Evolutionary conservation across 116 monocot genomes (phyloP), one percentile per base, ranked within the genome.

Genomic region (Phalaenopsis hybrid): DNA sequence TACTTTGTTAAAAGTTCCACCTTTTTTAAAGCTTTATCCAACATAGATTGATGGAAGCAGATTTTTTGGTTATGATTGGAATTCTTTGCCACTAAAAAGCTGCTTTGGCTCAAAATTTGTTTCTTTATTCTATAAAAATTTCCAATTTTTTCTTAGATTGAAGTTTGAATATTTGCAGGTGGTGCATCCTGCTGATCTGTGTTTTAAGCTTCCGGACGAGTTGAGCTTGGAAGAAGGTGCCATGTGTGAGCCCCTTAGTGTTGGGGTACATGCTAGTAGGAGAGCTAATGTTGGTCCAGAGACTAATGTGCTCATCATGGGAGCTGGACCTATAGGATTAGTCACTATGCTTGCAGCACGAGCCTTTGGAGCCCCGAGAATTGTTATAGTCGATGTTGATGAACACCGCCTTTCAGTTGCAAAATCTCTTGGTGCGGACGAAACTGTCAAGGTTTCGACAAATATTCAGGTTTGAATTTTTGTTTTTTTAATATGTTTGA

Each of bases 221-320:
- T 84, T 94, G 77, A 92, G 88, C 84, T 74, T 96, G 82, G 95
- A 95, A 81, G 95, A 96, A 86, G 96, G 96, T 10, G 96, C 96
- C 41, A 96, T 96, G 96, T 96, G 96, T 81, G 96, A 96, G 74
- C 96, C 95, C 57, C 95, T 95, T 15, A 95, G 95, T 80, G 92
- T 92, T 67, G 95, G 92, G 45, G 74, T 95, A 50, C 87, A 95
- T 83, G 95, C 95, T 73, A 91, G 95, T 34, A 83, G 95, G 8
- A 89, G 91, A 70, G 92, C 92, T 74, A 79, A 81, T 69, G 55
- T 93, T 86, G 88, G 93, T 77, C 90, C 91, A n/a, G 90, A 90
- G 52, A 91, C 88, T 44, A 89, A 84, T 83, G 93, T 91, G 70
- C 88, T 95, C 12, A 85, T 95, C 48, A 82, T 95, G 86, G 95